Conservation (phyloP, 2,329 filamentous ascomycete species). For the Metarhizium rileyi region DNA sequence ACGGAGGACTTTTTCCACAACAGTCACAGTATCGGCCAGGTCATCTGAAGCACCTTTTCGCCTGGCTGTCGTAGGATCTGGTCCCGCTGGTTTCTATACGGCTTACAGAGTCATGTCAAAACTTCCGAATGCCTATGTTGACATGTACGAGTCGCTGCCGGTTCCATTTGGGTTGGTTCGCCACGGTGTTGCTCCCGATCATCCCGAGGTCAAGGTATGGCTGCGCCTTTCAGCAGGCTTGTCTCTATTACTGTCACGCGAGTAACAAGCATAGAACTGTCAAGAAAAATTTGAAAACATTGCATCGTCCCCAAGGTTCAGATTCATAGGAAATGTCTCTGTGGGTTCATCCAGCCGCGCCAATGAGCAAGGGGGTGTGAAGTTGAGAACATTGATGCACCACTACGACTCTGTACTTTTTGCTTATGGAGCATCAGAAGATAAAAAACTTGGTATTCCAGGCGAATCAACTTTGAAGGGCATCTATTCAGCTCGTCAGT, state of each 20-base stretch:
- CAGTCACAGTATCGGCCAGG: not conserved
- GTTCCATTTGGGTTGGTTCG: conserved; percentile 88
- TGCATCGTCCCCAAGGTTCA: conserved; percentile 71
- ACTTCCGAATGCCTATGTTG: conserved; percentile 61
- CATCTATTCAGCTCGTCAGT: conserved; percentile 80
- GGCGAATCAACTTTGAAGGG: conserved; percentile 66
- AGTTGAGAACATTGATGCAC: conserved; percentile 57
- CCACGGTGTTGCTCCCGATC: conserved; percentile 95
- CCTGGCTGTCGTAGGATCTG: conserved; percentile 84
- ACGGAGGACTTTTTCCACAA: not conserved
- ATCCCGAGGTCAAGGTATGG: conserved; percentile 90
- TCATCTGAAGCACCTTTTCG: conserved; percentile 49
- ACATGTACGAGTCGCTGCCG: conserved; percentile 94
- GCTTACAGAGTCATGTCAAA: conserved; percentile 75
- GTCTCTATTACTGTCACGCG: not conserved
- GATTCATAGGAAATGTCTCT: conserved; percentile 81
- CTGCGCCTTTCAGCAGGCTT: not conserved
- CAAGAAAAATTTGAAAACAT: conserved; percentile 89
- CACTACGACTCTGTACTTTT: conserved; percentile 92
- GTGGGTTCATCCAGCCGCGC: conserved; percentile 48
- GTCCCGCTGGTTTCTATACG: conserved; percentile 93
- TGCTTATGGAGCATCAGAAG: conserved; percentile 82
- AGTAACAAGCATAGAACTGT: conserved; percentile 58
- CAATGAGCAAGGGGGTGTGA: conserved; percentile 41
- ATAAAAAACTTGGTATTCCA: conserved; percentile 67